These are phyloP conservation scores for Polytrichum commune DNA, from an alignment of 225 moss, liverwort and hornwort species.

Conservation along the genomic window DNA sequence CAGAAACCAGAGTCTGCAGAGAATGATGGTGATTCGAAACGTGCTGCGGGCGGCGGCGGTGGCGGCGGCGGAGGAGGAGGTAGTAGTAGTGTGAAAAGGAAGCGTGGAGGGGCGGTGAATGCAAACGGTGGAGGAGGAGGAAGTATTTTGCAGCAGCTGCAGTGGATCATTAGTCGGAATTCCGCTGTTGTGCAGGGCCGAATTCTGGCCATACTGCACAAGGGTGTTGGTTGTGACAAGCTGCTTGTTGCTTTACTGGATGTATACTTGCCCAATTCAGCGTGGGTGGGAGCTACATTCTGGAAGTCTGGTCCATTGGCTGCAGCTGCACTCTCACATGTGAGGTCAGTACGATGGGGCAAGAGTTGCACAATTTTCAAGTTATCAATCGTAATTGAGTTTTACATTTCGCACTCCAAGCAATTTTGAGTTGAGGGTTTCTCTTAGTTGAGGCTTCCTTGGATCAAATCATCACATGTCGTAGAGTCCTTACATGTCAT, in stretches of 20 bases:
- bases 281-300: slow-evolving; percentile 56
- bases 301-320: slow-evolving; percentile 63
- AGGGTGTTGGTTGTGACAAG: slow-evolving; percentile 27
- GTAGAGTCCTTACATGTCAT: too few relatives aligned
- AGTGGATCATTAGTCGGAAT: slow-evolving; percentile 52
- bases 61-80: slow-evolving; percentile 11
- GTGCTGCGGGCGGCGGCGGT: slow-evolving; percentile 1
- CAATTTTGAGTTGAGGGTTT: too few relatives aligned
- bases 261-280: slow-evolving; percentile 53
- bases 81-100: slow-evolving; percentile 33
- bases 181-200: slow-evolving; percentile 51
- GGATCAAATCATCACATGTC: too few relatives aligned
- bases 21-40: slow-evolving; percentile 6
- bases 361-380: neutral
- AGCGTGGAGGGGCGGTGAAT: slow-evolving; percentile 25
- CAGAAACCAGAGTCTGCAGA: neutral
- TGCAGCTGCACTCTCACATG: slow-evolving; percentile 71
- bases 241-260: slow-evolving; percentile 71
- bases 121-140: slow-evolving; percentile 24
- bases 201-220: slow-evolving; percentile 37
- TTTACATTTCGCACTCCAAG: too few relatives aligned
- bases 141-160: slow-evolving; percentile 70
- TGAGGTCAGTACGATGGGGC: slow-evolving; percentile 47
- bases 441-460: too few relatives aligned
- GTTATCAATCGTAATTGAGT: too few relatives aligned